A percentile compares a stretch with the other conserved stretches of the same genome.
These are phyloP conservation scores for Xylaria sp. DNA, from an alignment of 2,329 filamentous ascomycete genomes.

Conservation along the genomic window DNA sequence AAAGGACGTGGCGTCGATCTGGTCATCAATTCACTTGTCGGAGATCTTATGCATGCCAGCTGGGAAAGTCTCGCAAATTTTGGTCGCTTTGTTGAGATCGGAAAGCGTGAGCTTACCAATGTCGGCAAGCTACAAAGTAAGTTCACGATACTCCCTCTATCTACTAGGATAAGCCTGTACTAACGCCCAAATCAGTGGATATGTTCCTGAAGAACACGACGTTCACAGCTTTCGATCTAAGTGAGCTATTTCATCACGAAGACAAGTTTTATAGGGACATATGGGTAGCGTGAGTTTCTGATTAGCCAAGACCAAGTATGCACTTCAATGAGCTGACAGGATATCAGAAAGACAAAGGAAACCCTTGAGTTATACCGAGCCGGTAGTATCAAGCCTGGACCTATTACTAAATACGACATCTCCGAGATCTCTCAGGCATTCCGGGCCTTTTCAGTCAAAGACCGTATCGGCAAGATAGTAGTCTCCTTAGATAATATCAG, in stretches of 20 bases:
- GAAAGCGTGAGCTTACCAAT: constrained; percentile 51
- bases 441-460: constrained; percentile 11
- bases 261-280: background rate
- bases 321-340: background rate
- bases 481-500: constrained; percentile 17
- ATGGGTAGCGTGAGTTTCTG: background rate
- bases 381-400: constrained; percentile 1
- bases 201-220: constrained; percentile 54
- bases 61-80: constrained; percentile 53
- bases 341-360: background rate
- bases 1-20: constrained; percentile 35
- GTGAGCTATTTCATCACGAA: constrained; percentile 13
- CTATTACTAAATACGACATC: constrained; percentile 17
- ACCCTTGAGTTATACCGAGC: constrained; percentile 13
- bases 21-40: constrained; percentile 31
- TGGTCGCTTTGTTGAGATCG: constrained; percentile 53
- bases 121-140: constrained; percentile 49
- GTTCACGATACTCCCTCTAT: no score
- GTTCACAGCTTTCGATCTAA: constrained; percentile 55
- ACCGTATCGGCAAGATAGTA: constrained; percentile 29
- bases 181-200: constrained; percentile 44
- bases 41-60: constrained; percentile 36
- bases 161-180: no score
- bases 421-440: constrained; percentile 15
- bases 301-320: background rate